These are phyloP conservation scores for Ustilago sp. DNA, from an alignment of 1,284 basidiomycete genomes.

Conservation along the genomic window DNA sequence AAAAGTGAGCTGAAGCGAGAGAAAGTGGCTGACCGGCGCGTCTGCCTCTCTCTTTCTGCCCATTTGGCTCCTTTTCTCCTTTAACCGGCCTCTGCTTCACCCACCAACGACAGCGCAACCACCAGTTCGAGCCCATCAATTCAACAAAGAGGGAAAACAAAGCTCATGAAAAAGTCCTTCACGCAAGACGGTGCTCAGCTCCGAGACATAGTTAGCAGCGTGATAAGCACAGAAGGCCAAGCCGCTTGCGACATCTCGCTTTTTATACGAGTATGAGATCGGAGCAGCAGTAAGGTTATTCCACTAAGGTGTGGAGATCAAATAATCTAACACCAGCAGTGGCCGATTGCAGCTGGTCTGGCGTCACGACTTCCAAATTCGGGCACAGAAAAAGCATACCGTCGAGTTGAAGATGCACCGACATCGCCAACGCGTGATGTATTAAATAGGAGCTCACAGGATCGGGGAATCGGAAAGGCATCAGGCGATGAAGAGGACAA, in stretches of 20 bases:
- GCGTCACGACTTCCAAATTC: neutral
- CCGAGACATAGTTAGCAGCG: conserved; percentile 3
- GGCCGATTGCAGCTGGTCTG: neutral
- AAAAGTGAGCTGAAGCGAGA: neutral
- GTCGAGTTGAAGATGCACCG: no score
- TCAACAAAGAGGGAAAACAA: no score
- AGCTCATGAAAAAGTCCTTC: neutral
- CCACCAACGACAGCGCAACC: neutral
- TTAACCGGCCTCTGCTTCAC: conserved; percentile 1
- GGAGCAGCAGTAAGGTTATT: no score
- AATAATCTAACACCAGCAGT: neutral
- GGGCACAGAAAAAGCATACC: neutral
- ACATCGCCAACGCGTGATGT: no score
- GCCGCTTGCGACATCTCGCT: conserved; percentile 2
- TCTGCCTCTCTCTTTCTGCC: neutral
- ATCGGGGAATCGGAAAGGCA: no score
- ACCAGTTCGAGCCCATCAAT: no score
- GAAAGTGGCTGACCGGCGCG: neutral
- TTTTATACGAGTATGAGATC: neutral
- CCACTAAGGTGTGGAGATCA: no score
- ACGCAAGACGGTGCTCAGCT: conserved; percentile 1
- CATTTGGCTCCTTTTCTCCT: no score
- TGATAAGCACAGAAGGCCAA: neutral
- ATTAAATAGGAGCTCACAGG: no score
- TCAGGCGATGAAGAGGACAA: no score